Percentiles rank a stretch among this genome's conserved stretches.
Evolutionary conservation across 2,329 filamentous ascomycete genomes (phyloP).

Genomic region (Paecilomyces sp.): DNA sequence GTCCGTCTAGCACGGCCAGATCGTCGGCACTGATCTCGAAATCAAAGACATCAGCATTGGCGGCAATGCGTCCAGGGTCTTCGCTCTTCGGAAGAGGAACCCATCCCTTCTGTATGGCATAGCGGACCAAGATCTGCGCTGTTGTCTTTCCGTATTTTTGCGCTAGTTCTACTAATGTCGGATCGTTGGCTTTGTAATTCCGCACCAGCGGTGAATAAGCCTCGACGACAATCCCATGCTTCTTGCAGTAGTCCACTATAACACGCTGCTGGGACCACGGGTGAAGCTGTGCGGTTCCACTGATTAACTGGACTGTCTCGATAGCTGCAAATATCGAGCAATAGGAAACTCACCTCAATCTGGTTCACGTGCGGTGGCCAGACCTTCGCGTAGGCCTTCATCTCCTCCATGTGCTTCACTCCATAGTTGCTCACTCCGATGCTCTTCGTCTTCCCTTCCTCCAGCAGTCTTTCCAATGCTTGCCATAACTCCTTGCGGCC

Average conservation of each 20-base stretch:
- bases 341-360: constrained; percentile 52
- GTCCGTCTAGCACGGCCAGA: constrained; percentile 46
- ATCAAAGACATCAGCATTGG: constrained; percentile 58
- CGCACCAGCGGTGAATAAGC: constrained; percentile 51
- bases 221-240: constrained; percentile 46
- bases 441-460: constrained; percentile 53
- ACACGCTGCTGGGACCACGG: constrained; percentile 63
- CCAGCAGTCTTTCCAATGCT: constrained; percentile 55
- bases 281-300: constrained; percentile 48
- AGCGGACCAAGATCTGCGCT: constrained; percentile 72
- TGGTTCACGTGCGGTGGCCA: constrained; percentile 70
- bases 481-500: constrained; percentile 58
- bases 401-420: constrained; percentile 59
- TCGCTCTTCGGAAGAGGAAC: constrained; percentile 70
- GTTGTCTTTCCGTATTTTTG: constrained; percentile 67
- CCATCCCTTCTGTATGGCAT: constrained; percentile 72
- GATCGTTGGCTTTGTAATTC: constrained; percentile 65
- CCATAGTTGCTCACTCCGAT: constrained; percentile 72
- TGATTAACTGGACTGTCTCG: not conserved
- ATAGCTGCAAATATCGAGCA: constrained; percentile 13
- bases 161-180: constrained; percentile 56
- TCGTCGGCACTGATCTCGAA: constrained; percentile 53
- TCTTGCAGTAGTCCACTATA: constrained; percentile 49
- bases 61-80: constrained; percentile 57
- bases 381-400: constrained; percentile 57